A percentile compares a stretch with the other conserved stretches of the same genome.
Conservation (phyloP, 805 yeast genomes). For the Yamadazyma insecticola region DNA sequence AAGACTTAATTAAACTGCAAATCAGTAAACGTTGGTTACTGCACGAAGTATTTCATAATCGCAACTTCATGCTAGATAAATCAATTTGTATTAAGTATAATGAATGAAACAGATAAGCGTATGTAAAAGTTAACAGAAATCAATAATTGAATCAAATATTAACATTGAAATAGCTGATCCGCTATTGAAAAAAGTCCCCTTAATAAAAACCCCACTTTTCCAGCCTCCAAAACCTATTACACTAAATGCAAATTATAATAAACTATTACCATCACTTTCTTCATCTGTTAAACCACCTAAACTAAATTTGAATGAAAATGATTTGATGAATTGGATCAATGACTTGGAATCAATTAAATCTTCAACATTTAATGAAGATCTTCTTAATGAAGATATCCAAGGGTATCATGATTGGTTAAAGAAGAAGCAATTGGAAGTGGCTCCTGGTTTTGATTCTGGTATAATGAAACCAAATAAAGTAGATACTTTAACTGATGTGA, state of each 20-base stretch:
- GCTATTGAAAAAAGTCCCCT: slow-evolving; percentile 48
- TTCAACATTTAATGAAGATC: slow-evolving; percentile 7
- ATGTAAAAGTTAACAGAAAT: slow-evolving; percentile 1
- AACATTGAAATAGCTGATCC: slow-evolving; percentile 38
- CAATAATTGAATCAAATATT: background rate
- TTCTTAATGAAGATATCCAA: slow-evolving; percentile 7
- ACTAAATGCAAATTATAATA: slow-evolving; percentile 44
- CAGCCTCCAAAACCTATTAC: slow-evolving; percentile 54
- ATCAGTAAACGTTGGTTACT: no score
- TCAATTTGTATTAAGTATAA: background rate
- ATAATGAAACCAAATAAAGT: slow-evolving; percentile 26
- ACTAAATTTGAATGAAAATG: slow-evolving; percentile 20
- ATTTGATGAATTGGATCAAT: slow-evolving; percentile 23
- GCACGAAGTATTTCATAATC: no score
- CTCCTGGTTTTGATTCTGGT: slow-evolving; percentile 36
- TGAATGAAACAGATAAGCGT: slow-evolving; percentile 9
- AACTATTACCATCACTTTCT: slow-evolving; percentile 30
- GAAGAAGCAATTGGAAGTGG: slow-evolving; percentile 27
- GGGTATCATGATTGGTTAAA: slow-evolving; percentile 26
- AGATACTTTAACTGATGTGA: background rate
- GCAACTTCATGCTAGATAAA: no score
- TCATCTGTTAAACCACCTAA: slow-evolving; percentile 35
- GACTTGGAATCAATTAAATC: slow-evolving; percentile 17
- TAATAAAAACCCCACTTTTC: slow-evolving; percentile 47
- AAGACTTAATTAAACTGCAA: no score